phyloP scores from a whole-genome alignment of 2,329 filamentous ascomycete species.

The Pochonia chlamydosporia region DNA sequence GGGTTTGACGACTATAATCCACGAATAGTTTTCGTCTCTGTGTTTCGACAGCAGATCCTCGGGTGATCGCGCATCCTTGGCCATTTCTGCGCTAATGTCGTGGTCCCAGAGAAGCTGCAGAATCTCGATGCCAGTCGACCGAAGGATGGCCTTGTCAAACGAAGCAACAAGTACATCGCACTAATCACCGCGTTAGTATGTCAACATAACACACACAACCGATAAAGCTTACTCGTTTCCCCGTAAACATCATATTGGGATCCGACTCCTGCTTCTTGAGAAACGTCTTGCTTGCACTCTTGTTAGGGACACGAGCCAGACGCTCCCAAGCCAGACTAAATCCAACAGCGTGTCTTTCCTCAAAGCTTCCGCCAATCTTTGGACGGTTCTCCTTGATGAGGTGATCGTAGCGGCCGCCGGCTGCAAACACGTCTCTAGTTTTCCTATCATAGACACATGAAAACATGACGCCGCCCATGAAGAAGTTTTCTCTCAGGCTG shows the following conservation, averaged over 20 bases:
- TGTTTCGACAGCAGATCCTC: constrained; percentile 76
- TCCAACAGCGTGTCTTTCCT: constrained; percentile 77
- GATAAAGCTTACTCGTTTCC: constrained; percentile 50
- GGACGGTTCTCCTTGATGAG: constrained; percentile 80
- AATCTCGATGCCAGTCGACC: constrained; percentile 70
- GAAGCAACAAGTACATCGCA: constrained; percentile 89
- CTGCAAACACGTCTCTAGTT: constrained; percentile 80
- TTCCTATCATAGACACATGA: constrained; percentile 86
- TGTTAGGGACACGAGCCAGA: constrained; percentile 57
- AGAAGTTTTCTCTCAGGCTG: constrained; percentile 89
- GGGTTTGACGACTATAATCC: constrained; percentile 84
- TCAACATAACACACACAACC: neutral
- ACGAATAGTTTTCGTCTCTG: constrained; percentile 71
- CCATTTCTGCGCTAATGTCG: constrained; percentile 83
- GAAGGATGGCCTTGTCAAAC: constrained; percentile 72
- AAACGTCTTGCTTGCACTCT: constrained; percentile 49
- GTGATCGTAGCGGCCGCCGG: constrained; percentile 87
- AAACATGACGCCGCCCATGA: constrained; percentile 78
- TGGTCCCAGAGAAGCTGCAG: constrained; percentile 75
- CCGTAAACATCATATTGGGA: constrained; percentile 50
- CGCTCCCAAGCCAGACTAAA: constrained; percentile 89
- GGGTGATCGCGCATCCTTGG: constrained; percentile 68
- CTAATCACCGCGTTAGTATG: constrained; percentile 27
- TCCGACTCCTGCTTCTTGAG: constrained; percentile 68
- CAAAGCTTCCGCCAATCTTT: constrained; percentile 54